Percentiles rank a stretch among this genome's conserved stretches.
Evolutionary conservation across 768 basidiomycete genomes (phyloP).

Genomic region (Podaxis rugospora): DNA sequence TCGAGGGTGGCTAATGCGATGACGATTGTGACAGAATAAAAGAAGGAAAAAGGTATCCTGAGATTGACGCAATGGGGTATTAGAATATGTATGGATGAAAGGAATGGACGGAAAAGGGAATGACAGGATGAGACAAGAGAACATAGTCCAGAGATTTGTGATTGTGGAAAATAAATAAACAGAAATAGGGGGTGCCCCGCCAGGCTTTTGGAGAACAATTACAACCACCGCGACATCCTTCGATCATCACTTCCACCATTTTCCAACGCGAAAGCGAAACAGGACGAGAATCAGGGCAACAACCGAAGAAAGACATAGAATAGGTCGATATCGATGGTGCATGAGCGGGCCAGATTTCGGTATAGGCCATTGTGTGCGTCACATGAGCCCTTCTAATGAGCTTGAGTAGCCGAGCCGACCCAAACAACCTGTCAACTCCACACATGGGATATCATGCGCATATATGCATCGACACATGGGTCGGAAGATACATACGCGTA

Average conservation of each 20-base stretch:
- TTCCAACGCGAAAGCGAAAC: not conserved
- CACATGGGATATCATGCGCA: not conserved
- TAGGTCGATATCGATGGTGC: not conserved
- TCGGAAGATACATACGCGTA: not conserved
- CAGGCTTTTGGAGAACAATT: not conserved
- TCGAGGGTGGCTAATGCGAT: not conserved
- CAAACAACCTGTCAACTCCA: not conserved
- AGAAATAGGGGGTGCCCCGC: not conserved
- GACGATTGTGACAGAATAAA: not conserved
- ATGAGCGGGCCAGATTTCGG: not conserved
- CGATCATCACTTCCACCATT: not conserved
- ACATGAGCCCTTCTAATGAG: too few species aligned
- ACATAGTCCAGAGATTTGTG: not conserved
- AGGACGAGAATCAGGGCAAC: not conserved
- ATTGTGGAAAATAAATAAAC: not conserved
- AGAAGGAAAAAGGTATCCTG: constrained; percentile 1
- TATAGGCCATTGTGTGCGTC: too few species aligned
- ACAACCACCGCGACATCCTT: not conserved
- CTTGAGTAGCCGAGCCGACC: not conserved
- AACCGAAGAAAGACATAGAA: not conserved
- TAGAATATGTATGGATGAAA: not conserved
- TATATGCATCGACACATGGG: not conserved
- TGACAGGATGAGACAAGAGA: not conserved
- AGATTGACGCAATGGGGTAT: constrained; percentile 5
- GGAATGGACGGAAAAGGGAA: not conserved